Base-by-base conservation (phyloP, 495 filamentous ascomycete species). In the Penicillium tannophilum region DNA sequence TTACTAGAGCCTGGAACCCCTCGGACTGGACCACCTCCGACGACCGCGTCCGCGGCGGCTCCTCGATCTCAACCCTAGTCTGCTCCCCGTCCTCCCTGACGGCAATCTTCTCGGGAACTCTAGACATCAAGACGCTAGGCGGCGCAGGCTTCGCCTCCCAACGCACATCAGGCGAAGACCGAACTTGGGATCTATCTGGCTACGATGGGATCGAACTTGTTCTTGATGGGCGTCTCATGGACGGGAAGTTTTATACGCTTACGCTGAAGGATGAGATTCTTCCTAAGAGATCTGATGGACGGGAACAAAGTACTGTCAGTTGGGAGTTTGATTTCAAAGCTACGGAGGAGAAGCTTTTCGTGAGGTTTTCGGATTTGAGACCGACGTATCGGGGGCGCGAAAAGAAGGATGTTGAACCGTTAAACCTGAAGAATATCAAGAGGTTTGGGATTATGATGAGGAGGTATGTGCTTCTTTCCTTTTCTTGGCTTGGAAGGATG, bases 61-160 rank as follows among this genome's bases (percentile, higher is more conserved):
- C 75, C 51, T 90, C 82, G 14, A 64, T 80, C 56, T 89, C 86
- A 33, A 73, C 79, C 46, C 72, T 90, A 6, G 54, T 60, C 48
- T 67, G 54, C 47, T 69, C 59, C 33, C 60, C 53, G 6, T 62
- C 60, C 24, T 61, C 54, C 14, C 58, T 67, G 14, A 55, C 60
- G 9, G 72, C 75, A 7, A 59, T 66, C 1, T 93, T 96, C 71
- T 69, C 81, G 45, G 92, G 91, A 10, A 72, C 74, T 17, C 82
- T 95, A 6, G 89, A 93, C 69, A 88, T 87, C 47, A 78, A 74
- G n/a, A 84, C 86, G 0, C 84, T 95, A 0, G 89, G 89, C 12
- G 90, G 90, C 10, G 90, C 92, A 1, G 92, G 91, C 5, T 96
- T 95, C 66, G 90, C 91, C 1, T 87, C 83, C 0, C 90, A 93